Conservation (phyloP, 75 land plant genomes). For the Pinus tabuliformis region DNA sequence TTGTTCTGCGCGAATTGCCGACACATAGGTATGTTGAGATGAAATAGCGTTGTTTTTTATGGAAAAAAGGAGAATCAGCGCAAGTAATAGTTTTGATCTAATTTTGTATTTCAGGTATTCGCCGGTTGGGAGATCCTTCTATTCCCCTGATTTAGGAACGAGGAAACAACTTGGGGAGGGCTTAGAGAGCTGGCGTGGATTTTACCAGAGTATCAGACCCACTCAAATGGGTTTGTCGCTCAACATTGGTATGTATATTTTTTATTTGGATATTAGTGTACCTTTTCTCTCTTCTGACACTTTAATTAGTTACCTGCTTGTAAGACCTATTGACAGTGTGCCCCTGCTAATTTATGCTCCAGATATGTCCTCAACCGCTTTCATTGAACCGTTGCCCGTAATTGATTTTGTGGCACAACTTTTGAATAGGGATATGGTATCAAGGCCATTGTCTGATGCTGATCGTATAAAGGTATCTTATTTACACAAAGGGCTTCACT, state of each 20-base stretch:
- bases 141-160: slow-evolving; percentile 82
- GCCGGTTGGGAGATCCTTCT: slow-evolving; percentile 96
- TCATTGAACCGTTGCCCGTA: slow-evolving; percentile 84
- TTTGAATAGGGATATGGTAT: slow-evolving; percentile 56
- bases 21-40: slow-evolving; percentile 54
- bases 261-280: background rate
- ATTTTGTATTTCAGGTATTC: slow-evolving; percentile 48
- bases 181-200: slow-evolving; percentile 96
- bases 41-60: background rate
- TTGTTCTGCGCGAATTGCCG: slow-evolving; percentile 90
- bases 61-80: background rate
- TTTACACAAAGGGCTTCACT: no score
- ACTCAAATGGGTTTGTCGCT: slow-evolving; percentile 98
- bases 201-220: slow-evolving; percentile 96
- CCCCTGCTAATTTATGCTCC: slow-evolving; percentile 8
- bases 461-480: slow-evolving; percentile 64
- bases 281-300: background rate
- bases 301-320: background rate
- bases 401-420: slow-evolving; percentile 82
- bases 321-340: no score
- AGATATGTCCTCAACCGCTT: slow-evolving; percentile 99
- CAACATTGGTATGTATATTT: slow-evolving; percentile 68
- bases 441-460: slow-evolving; percentile 78
- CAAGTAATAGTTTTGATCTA: background rate
- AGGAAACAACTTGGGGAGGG: slow-evolving; percentile 86